These are phyloP conservation scores for Chlorella vulgaris DNA, from an alignment of 139 green algal genomes.

Conservation along the genomic window DNA sequence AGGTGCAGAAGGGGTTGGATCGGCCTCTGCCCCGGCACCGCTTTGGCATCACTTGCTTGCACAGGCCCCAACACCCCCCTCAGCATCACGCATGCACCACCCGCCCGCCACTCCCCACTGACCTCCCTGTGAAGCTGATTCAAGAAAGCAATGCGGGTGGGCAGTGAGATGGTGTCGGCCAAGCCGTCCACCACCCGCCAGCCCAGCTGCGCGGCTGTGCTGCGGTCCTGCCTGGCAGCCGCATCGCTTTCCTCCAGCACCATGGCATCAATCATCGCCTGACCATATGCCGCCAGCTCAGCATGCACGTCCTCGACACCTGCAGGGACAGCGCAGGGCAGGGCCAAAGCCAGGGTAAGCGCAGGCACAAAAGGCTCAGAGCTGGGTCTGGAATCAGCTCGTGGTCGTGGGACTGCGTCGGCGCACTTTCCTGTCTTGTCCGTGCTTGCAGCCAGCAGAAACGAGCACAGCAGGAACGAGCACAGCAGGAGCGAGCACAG, in stretches of 20 bases:
- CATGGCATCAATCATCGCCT: conserved; percentile 3
- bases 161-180: conserved; percentile 3
- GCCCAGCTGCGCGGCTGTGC: conserved; percentile 28
- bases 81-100: background rate
- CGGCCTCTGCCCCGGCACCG: too few species aligned
- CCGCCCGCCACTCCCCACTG: background rate
- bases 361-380: too few species aligned
- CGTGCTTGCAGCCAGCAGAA: too few species aligned
- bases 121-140: conserved; percentile 33
- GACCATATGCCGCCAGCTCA: conserved; percentile 33
- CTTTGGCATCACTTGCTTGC: too few species aligned
- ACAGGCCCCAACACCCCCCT: too few species aligned
- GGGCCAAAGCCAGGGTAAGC: too few species aligned
- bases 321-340: background rate
- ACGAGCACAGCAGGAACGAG: too few species aligned
- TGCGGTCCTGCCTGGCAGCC: conserved; percentile 19
- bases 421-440: too few species aligned
- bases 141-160: conserved; percentile 33
- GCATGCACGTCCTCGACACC: conserved; percentile 43
- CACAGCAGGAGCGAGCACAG: too few species aligned
- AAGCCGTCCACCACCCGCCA: conserved; percentile 29
- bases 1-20: too few species aligned
- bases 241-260: background rate
- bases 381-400: too few species aligned
- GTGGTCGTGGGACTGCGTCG: too few species aligned